phyloP scores from a whole-genome alignment of 139 green algal species.

The Volvox africanus region DNA sequence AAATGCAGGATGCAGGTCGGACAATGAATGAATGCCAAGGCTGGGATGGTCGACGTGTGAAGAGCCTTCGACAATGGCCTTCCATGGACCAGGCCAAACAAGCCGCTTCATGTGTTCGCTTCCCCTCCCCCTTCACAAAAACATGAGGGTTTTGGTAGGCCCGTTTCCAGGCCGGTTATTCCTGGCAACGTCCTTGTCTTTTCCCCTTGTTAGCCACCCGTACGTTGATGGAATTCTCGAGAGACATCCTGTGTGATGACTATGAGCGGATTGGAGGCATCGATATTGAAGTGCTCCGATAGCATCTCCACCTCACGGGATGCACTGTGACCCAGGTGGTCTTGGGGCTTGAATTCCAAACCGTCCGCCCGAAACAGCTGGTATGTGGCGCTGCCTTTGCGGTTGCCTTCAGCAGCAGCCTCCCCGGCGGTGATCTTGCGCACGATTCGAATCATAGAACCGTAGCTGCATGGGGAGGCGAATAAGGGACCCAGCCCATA shows the following conservation, averaged over 20 bases:
- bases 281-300: constrained; percentile 63
- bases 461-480: not conserved
- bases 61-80: no score
- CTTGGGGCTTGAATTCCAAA: not conserved
- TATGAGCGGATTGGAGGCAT: constrained; percentile 69
- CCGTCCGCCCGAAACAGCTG: constrained; percentile 9
- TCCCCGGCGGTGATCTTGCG: constrained; percentile 8
- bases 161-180: constrained; percentile 48
- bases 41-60: no score
- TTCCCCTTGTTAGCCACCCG: no score
- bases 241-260: constrained; percentile 77
- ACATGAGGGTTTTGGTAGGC: no score
- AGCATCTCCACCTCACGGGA: constrained; percentile 44
- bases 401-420: not conserved
- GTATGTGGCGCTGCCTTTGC: not conserved
- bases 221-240: constrained; percentile 72
- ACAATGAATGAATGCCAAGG: no score
- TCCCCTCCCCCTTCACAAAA: no score
- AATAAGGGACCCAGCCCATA: no score
- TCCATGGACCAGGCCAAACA: no score
- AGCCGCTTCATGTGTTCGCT: no score
- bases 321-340: not conserved
- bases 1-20: no score
- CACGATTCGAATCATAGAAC: not conserved
- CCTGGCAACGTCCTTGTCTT: constrained; percentile 35